Evolutionary conservation across 441 rosid species (phyloP), one percentile per base, ranked within the genome.

Genomic region (Dalechampia spathulata): DNA sequence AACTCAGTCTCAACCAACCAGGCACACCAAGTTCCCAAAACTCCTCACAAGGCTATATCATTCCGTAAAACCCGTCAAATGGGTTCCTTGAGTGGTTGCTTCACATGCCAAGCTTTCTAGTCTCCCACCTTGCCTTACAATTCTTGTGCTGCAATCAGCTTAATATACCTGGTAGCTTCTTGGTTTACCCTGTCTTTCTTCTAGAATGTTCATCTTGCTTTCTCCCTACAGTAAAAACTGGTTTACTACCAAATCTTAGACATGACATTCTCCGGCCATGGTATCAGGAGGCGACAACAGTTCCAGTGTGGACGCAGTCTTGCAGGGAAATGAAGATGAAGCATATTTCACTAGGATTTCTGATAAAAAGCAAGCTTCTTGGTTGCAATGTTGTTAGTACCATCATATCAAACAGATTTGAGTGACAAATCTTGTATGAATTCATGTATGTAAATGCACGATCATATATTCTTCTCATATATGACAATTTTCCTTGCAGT

Each of bases 11-110:
- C 76, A 65, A 70, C 85, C 49, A 74, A 68, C 72, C 77, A 75
- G 64, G 64, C 70, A 28, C 67, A 67, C 55, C 80, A 75, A 64
- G 80, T 64, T 62, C 64, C 86, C 63, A 64, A 58, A 55, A 62
- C 73, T 42, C 61, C 79, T 13, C 72, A 66, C 25, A 74, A 64
- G 79, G 65, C 73, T 28, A 22, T 75, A 72, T 66, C 83, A 46
- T 73, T 81, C 56, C 68, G 69, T 34, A 74, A 77, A 79, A 75
- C 79, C 40, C 65, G 86, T 60, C 91, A 82, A 48, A 80, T 82
- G 47, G 64, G 80, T 60, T 81, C 96, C 23, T 70, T 92, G 65
- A 81, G 75, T 39, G 75, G 75, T 30, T 71, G 75, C 26, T 71
- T 71, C 58, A 62, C 55, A 10, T 71, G 75, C 65, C 71, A 66